Base-by-base conservation (phyloP, 805 yeast species). In the Candida argentea region DNA sequence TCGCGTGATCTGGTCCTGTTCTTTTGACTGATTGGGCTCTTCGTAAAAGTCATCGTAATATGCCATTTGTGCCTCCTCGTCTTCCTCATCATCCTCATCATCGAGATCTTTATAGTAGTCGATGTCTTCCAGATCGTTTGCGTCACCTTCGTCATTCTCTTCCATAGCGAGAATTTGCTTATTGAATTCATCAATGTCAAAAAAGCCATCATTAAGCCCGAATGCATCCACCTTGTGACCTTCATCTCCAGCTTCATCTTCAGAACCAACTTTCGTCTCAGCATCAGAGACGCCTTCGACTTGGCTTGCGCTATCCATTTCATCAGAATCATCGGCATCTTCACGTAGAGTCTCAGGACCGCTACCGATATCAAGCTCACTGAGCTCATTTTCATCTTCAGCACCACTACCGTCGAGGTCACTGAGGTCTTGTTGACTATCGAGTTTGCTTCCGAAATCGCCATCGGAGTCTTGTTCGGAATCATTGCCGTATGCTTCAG, bases 151-250 rank as follows among this genome's bases (percentile, higher is more conserved):
- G 17, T 50, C 53, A 10, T 63, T 61, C 20, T 65, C 68, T 36
- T 80, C 89, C 41, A 73, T 65, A 4, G 70, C 80, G 23, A 81
- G 45, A n/a, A 76, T 73, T 48, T 76, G 85, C 44, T 67, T 71
- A 54, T 80, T 83, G 60, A 82, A 89, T 30, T 80, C 82, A 39
- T 85, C 94, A 23, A 89, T 72, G 34, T 83, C 75, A 47, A 89
- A 89, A 40, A 86, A 78, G 5, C 75, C 83, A 43, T 84, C 94
- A 46, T 87, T 82, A 17, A 87, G 62, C 1, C 86, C 89, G 42
- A 66, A 70, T 2, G 56, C 65, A 42, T 76, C 83, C 22, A 64
- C 61, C 13, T 43, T 42, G 16, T 30, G 27, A 8, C 20, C 32
- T 15, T 10, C 20, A 8, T 15, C 21, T 12, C 24, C 34, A 7